A percentile compares a stretch with the other conserved stretches of the same genome.
Conservation (phyloP, 805 yeast genomes). For the Zygosaccharomyces gambellarensis region DNA sequence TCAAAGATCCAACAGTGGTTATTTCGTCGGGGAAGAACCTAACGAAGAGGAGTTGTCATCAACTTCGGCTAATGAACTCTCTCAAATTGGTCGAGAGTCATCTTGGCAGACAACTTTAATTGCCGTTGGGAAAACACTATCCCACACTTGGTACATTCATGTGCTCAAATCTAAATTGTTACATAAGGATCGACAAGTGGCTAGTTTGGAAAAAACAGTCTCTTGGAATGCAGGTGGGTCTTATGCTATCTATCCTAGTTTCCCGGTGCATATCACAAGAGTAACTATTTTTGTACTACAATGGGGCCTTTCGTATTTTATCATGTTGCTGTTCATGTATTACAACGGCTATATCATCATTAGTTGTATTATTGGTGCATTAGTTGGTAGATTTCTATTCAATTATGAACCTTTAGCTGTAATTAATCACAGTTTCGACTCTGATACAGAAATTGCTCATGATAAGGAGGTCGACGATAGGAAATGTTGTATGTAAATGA, state of each 20-base stretch:
- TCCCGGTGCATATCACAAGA: slow-evolving; percentile 49
- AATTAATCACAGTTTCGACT: neutral
- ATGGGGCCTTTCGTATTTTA: slow-evolving; percentile 59
- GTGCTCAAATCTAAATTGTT: slow-evolving; percentile 4
- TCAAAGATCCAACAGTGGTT: neutral
- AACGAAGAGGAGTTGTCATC: slow-evolving; percentile 12
- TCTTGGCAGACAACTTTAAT: slow-evolving; percentile 11
- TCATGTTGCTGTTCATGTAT: slow-evolving; percentile 72
- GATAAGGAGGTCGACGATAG: slow-evolving; percentile 31
- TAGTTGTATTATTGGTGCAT: slow-evolving; percentile 57
- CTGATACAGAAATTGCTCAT: slow-evolving; percentile 13
- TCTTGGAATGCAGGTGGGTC: slow-evolving; percentile 13
- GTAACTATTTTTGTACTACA: slow-evolving; percentile 49
- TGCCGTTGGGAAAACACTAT: slow-evolving; percentile 21
- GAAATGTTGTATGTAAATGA: slow-evolving; percentile 33
- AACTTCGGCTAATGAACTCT: neutral
- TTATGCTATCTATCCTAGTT: slow-evolving; percentile 36
- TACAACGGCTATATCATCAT: slow-evolving; percentile 66
- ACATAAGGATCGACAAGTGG: neutral
- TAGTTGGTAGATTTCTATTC: slow-evolving; percentile 53
- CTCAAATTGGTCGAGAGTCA: slow-evolving; percentile 6
- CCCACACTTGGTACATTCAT: slow-evolving; percentile 36
- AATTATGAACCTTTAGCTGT: slow-evolving; percentile 41
- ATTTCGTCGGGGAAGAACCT: slow-evolving; percentile 1
- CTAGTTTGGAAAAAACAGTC: slow-evolving; percentile 1